Percentiles rank a stretch among this genome's conserved stretches.
phyloP scores from a whole-genome alignment of 192 early-diverging fungal genomes.

The Coemansia sp. region DNA sequence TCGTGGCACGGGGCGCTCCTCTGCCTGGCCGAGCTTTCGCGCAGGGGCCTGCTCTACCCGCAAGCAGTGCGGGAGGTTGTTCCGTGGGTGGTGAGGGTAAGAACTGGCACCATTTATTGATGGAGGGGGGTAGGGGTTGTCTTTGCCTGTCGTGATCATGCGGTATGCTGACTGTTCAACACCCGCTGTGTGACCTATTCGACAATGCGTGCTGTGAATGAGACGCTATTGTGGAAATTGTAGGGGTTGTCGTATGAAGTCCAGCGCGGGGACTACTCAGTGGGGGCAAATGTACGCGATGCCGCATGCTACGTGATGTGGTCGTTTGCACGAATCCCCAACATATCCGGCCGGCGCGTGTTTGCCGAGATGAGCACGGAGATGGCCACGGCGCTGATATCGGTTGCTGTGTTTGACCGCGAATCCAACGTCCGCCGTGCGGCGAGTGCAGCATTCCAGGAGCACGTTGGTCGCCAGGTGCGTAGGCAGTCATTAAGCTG shows the following conservation, averaged over 20 bases:
- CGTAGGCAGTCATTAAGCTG: not conserved
- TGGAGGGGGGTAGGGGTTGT: too few species aligned
- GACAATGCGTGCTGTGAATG: too few species aligned
- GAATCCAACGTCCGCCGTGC: constrained; percentile 91
- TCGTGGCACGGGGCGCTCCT: constrained; percentile 95
- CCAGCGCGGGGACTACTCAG: constrained; percentile 79
- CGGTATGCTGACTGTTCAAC: too few species aligned
- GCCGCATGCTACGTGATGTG: constrained; percentile 96
- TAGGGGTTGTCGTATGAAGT: constrained; percentile 84
- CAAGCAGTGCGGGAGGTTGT: constrained; percentile 62
- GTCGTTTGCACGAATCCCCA: constrained; percentile 93
- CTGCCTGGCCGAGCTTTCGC: constrained; percentile 84
- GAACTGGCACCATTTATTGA: too few species aligned
- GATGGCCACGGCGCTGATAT: constrained; percentile 71
- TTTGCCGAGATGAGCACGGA: constrained; percentile 57
- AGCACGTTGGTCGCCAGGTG: constrained; percentile 89
- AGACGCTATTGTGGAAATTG: too few species aligned
- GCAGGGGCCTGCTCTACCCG: constrained; percentile 77
- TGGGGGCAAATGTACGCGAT: constrained; percentile 92
- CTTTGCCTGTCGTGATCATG: too few species aligned
- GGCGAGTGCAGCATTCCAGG: constrained; percentile 94
- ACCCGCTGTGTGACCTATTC: too few species aligned
- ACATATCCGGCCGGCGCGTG: constrained; percentile 49
- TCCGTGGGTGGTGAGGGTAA: constrained; percentile 68
- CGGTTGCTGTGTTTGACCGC: constrained; percentile 81